phyloP scores from a whole-genome alignment of 2,329 filamentous ascomycete genomes.

The Colletotrichum tabaci region DNA sequence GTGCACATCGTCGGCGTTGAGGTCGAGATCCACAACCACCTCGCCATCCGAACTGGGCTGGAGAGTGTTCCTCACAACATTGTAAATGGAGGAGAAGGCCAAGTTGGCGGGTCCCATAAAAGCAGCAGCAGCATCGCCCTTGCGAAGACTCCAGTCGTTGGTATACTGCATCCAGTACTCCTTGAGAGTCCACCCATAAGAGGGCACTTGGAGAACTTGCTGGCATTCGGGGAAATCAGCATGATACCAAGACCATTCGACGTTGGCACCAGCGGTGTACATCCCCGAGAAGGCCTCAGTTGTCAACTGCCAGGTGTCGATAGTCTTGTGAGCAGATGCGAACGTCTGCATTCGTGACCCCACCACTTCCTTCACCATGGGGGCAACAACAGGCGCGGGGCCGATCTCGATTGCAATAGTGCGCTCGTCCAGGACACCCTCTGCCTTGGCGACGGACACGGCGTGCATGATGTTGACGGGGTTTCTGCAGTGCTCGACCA shows the following conservation, averaged over 20 bases:
- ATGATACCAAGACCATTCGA: slow-evolving; percentile 81
- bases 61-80: slow-evolving; percentile 75
- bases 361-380: slow-evolving; percentile 74
- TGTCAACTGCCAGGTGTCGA: slow-evolving; percentile 76
- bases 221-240: slow-evolving; percentile 59
- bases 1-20: slow-evolving; percentile 74
- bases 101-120: slow-evolving; percentile 48
- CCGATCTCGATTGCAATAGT: slow-evolving; percentile 79
- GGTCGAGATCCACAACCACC: slow-evolving; percentile 71
- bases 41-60: slow-evolving; percentile 75
- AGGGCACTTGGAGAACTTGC: slow-evolving; percentile 73
- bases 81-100: slow-evolving; percentile 62
- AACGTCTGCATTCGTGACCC: slow-evolving; percentile 65
- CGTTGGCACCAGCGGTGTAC: slow-evolving; percentile 71
- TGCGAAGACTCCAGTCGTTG: slow-evolving; percentile 80
- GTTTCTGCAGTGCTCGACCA: slow-evolving; percentile 73
- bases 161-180: slow-evolving; percentile 76
- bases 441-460: slow-evolving; percentile 67
- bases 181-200: slow-evolving; percentile 80
- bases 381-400: slow-evolving; percentile 76
- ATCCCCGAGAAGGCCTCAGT: slow-evolving; percentile 69
- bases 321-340: slow-evolving; percentile 75
- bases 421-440: slow-evolving; percentile 70
- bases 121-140: slow-evolving; percentile 70
- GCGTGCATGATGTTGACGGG: slow-evolving; percentile 76